These are phyloP conservation scores for Lactifluus subvellereus DNA, from an alignment of 768 basidiomycete species.

Conservation along the genomic window DNA sequence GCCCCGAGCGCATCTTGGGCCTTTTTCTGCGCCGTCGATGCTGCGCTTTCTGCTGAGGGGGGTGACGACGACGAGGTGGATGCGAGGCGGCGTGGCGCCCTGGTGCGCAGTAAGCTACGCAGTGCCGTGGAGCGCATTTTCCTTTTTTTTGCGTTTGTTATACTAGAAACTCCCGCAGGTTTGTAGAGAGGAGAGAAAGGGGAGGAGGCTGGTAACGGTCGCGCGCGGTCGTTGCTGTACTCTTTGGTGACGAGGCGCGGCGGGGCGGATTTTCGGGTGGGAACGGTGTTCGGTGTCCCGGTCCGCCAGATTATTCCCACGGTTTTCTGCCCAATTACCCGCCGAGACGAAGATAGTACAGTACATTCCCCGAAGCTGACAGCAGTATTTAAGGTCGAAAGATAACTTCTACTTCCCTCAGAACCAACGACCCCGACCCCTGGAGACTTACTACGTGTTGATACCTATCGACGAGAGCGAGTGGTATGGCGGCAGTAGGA, in stretches of 20 bases:
- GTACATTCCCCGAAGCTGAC: too few species aligned
- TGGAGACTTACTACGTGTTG: too few species aligned
- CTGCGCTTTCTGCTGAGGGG: background rate
- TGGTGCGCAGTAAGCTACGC: conserved; percentile 5
- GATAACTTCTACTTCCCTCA: too few species aligned
- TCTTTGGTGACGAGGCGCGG: background rate
- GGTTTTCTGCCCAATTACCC: background rate
- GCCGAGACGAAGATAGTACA: too few species aligned
- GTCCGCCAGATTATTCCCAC: background rate
- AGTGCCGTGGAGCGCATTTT: conserved; percentile 1
- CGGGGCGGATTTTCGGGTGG: background rate
- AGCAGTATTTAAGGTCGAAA: too few species aligned
- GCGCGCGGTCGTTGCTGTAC: background rate
- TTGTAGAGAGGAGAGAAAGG: background rate
- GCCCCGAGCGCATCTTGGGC: too few species aligned
- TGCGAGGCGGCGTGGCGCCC: conserved; percentile 11
- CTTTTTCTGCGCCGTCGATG: conserved; percentile 31
- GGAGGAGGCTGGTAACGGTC: background rate
- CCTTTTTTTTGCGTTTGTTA: background rate
- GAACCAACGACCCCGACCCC: too few species aligned
- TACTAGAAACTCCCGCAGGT: background rate
- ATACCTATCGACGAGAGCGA: too few species aligned
- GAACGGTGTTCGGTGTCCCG: background rate
- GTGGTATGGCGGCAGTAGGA: background rate
- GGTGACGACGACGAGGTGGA: conserved; percentile 2